phyloP scores from a whole-genome alignment of 345 rosid species.

The Citrus sp. region DNA sequence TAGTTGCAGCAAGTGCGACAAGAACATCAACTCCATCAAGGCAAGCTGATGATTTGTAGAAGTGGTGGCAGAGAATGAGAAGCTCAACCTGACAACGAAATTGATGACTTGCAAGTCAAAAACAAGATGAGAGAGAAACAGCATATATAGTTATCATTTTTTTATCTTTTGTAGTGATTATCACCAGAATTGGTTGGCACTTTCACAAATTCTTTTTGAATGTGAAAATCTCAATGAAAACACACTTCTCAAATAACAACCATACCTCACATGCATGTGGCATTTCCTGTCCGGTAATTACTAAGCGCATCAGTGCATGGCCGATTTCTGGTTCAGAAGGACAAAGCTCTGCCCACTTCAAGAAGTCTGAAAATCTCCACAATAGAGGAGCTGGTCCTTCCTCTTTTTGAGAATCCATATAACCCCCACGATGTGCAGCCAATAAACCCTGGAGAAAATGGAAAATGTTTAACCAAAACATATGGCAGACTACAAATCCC shows the following conservation, averaged over 20 bases:
- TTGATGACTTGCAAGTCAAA: constrained; percentile 3
- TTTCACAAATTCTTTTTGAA: not conserved
- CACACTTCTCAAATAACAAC: not conserved
- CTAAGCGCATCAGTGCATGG: constrained; percentile 98
- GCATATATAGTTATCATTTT: not conserved
- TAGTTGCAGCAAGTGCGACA: constrained; percentile 93
- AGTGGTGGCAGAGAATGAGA: constrained; percentile 94
- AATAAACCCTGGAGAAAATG: constrained; percentile 65
- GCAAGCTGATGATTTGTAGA: constrained; percentile 96
- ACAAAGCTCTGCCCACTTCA: constrained; percentile 97
- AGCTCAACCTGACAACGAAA: constrained; percentile 76
- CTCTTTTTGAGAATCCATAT: constrained; percentile 91
- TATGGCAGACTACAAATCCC: not conserved
- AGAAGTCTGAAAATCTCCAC: constrained; percentile 97
- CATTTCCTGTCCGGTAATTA: constrained; percentile 94
- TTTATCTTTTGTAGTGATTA: not conserved
- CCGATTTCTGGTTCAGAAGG: constrained; percentile 98
- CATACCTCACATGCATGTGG: constrained; percentile 98
- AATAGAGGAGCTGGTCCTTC: constrained; percentile 97
- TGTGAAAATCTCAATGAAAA: not conserved
- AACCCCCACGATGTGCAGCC: constrained; percentile 99
- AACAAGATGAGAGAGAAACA: not conserved
- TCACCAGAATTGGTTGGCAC: not conserved
- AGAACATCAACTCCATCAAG: constrained; percentile 99
- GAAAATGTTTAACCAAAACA: constrained; percentile 8